A percentile compares a stretch with the other conserved stretches of the same genome.
These are phyloP conservation scores for Sphaerobolus stellatus DNA, from an alignment of 1,284 basidiomycete genomes.

Conservation along the genomic window DNA sequence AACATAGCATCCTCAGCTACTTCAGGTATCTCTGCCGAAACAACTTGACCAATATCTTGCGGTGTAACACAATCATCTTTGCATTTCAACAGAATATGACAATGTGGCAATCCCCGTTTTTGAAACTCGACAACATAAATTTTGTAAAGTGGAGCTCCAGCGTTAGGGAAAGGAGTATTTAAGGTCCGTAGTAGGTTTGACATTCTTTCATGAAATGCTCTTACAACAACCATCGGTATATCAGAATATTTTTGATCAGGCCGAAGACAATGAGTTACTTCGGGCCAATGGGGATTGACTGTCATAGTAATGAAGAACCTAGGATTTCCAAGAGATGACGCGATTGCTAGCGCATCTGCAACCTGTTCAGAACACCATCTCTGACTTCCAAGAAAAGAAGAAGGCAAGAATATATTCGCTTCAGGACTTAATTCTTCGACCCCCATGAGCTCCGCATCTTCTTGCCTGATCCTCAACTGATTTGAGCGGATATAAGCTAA, in stretches of 20 bases:
- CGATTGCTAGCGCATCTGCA: slow-evolving; percentile 37
- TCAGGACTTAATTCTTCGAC: too few species aligned
- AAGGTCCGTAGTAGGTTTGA: slow-evolving; percentile 22
- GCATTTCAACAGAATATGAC: slow-evolving; percentile 36
- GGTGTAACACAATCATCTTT: slow-evolving; percentile 26
- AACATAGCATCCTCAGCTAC: slow-evolving; percentile 22
- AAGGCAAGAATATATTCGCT: slow-evolving; percentile 34
- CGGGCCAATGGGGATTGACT: slow-evolving; percentile 39
- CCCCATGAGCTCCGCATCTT: too few species aligned
- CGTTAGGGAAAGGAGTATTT: slow-evolving; percentile 24
- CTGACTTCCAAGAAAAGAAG: slow-evolving; percentile 34
- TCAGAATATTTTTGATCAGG: slow-evolving; percentile 33
- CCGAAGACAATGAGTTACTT: slow-evolving; percentile 29
- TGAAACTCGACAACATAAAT: slow-evolving; percentile 40
- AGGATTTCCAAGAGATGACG: slow-evolving; percentile 27
- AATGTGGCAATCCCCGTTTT: slow-evolving; percentile 40
- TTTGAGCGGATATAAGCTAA: too few species aligned
- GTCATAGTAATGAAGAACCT: slow-evolving; percentile 41
- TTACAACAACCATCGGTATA: slow-evolving; percentile 33
- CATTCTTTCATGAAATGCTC: slow-evolving; percentile 35
- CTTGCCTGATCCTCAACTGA: too few species aligned
- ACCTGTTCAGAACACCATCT: slow-evolving; percentile 35
- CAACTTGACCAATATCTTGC: slow-evolving; percentile 32
- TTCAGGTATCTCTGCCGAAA: slow-evolving; percentile 34
- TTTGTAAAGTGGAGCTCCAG: slow-evolving; percentile 24